These are phyloP conservation scores for Carex cristatella DNA, from an alignment of 176 grass and related monocot genomes.

Conservation along the genomic window DNA sequence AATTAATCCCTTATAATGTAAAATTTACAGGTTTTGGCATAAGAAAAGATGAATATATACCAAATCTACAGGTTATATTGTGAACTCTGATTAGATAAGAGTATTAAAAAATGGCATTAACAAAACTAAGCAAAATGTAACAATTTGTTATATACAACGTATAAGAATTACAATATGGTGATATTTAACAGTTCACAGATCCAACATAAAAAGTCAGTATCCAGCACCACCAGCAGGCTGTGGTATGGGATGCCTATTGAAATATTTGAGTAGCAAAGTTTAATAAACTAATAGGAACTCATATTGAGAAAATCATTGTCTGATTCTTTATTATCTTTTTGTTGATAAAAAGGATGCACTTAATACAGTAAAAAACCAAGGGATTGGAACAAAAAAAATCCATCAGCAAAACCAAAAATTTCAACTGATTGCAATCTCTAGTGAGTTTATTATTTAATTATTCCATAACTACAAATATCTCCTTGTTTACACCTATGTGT, in stretches of 20 bases:
- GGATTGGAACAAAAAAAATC: neutral
- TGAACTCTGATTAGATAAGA: neutral
- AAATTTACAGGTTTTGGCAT: neutral
- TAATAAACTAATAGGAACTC: neutral
- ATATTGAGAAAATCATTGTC: neutral
- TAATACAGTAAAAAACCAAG: neutral
- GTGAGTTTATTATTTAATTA: neutral
- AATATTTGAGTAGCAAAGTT: neutral
- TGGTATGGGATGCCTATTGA: neutral
- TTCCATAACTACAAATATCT: neutral
- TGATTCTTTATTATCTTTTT: neutral
- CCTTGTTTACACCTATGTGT: neutral
- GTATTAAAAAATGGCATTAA: neutral
- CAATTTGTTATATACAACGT: neutral
- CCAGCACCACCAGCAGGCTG: neutral
- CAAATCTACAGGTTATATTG: neutral
- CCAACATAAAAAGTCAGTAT: neutral
- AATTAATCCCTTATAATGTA: neutral
- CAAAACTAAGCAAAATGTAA: neutral
- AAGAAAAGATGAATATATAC: neutral
- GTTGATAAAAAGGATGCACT: neutral
- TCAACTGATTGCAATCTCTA: neutral
- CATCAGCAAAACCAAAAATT: neutral
- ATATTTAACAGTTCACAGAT: neutral
- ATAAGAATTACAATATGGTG: neutral